Conservation (phyloP, 2,329 filamentous ascomycete genomes). For the Stagonosporopsis vannaccii region DNA sequence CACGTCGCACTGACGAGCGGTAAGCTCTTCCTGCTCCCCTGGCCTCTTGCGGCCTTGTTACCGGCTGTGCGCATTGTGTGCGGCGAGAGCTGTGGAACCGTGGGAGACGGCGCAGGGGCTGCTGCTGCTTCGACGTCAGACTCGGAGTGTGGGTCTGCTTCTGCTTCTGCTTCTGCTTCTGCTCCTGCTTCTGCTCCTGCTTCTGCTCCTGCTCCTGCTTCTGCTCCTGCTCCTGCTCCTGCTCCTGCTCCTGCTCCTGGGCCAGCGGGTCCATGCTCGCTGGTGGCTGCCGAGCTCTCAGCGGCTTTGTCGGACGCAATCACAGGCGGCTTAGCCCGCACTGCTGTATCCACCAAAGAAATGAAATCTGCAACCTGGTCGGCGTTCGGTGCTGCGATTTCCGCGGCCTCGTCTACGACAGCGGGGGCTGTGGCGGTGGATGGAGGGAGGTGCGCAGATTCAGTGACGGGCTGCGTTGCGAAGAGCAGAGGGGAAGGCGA, state of each 20-base stretch:
- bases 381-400: slow-evolving; percentile 32
- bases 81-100: slow-evolving; percentile 23
- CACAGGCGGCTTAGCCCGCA: not conserved
- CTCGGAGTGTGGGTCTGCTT: too few species aligned
- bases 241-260: slow-evolving; percentile 14
- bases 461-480: not conserved
- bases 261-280: not conserved
- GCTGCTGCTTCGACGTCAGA: too few species aligned
- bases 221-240: slow-evolving; percentile 21
- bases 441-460: slow-evolving; percentile 33
- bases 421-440: not conserved
- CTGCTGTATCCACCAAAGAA: slow-evolving; percentile 20
- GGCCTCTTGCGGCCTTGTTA: slow-evolving; percentile 19
- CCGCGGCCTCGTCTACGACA: slow-evolving; percentile 17
- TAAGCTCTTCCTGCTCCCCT: slow-evolving; percentile 29
- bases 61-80: slow-evolving; percentile 42
- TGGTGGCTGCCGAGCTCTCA: slow-evolving; percentile 27
- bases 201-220: slow-evolving; percentile 23
- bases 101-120: slow-evolving; percentile 13
- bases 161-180: too few species aligned
- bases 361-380: slow-evolving; percentile 19
- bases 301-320: not conserved
- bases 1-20: slow-evolving; percentile 42
- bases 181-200: not conserved
- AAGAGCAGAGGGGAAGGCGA: not conserved